Evolutionary conservation across 306 rosid species (phyloP).

Genomic region (Casuarina cunninghamiana): DNA sequence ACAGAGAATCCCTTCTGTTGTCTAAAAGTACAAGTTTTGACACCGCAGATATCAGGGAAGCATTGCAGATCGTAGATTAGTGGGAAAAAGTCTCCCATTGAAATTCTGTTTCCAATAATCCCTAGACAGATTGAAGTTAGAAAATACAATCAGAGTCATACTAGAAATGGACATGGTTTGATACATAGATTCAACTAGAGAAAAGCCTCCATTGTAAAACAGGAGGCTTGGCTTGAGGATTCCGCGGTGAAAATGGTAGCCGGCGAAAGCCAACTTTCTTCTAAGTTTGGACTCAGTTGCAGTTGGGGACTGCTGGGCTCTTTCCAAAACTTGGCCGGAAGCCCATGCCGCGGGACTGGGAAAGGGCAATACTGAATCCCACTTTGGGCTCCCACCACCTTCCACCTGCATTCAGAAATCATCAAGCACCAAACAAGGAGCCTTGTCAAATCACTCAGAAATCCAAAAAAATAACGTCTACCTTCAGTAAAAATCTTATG

Average conservation of each 20-base stretch:
- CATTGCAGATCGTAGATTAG: background rate
- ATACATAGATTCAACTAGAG: background rate
- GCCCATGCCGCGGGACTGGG: constrained; percentile 79
- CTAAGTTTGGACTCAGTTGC: too few relatives aligned
- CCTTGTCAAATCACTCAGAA: too few relatives aligned
- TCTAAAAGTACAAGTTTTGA: background rate
- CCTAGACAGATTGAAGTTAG: background rate
- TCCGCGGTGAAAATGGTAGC: constrained; percentile 16
- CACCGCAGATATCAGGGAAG: background rate
- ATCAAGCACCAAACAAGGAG: background rate
- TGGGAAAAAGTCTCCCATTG: background rate
- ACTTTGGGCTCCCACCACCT: constrained; percentile 56
- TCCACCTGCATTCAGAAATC: constrained; percentile 66
- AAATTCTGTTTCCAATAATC: background rate
- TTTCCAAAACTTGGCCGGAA: constrained; percentile 77
- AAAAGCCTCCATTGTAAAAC: constrained; percentile 33
- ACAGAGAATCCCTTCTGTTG: too few relatives aligned
- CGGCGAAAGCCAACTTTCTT: background rate
- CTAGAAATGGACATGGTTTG: constrained; percentile 6
- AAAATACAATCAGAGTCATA: background rate
- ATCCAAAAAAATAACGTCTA: too few relatives aligned
- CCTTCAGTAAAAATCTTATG: too few relatives aligned
- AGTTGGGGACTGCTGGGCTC: constrained; percentile 31
- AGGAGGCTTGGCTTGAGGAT: constrained; percentile 32
- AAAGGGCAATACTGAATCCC: constrained; percentile 88